Conservation (phyloP, 129 eudicot genomes). For the Flaveria linearis region DNA sequence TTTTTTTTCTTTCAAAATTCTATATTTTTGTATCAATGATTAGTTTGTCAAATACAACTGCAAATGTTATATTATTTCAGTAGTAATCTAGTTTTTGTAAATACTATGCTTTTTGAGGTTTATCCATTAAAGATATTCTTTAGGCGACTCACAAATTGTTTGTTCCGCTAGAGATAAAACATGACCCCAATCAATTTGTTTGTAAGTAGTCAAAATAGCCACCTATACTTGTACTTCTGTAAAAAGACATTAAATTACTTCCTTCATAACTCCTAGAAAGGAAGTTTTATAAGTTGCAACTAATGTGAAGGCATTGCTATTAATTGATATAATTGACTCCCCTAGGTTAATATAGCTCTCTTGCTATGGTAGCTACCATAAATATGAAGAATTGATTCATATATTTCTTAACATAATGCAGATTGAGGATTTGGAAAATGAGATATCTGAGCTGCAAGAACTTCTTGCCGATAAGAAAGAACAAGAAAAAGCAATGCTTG, state of each 20-base stretch:
- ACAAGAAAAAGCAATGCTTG: conserved; percentile 82
- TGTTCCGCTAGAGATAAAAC: not conserved
- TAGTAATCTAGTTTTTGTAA: not conserved
- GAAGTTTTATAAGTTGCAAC: not conserved
- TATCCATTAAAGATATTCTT: not conserved
- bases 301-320: not conserved
- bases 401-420: conserved; percentile 31
- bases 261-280: not conserved
- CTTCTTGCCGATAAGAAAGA: conserved; percentile 67
- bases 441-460: conserved; percentile 64
- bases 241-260: not conserved
- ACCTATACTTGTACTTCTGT: not conserved
- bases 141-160: not conserved
- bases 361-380: conserved; percentile 1
- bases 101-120: not conserved
- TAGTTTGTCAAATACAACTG: not conserved
- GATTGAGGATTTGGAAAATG: conserved; percentile 81
- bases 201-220: not conserved
- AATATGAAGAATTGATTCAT: conserved; percentile 8
- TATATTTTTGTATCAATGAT: not conserved
- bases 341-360: conserved; percentile 10
- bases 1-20: not conserved
- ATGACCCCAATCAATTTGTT: not conserved
- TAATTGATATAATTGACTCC: conserved; percentile 9
- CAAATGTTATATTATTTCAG: not conserved